These are phyloP conservation scores for Xylariaceae sp. DNA, from an alignment of 2,329 filamentous ascomycete species.

Conservation along the genomic window DNA sequence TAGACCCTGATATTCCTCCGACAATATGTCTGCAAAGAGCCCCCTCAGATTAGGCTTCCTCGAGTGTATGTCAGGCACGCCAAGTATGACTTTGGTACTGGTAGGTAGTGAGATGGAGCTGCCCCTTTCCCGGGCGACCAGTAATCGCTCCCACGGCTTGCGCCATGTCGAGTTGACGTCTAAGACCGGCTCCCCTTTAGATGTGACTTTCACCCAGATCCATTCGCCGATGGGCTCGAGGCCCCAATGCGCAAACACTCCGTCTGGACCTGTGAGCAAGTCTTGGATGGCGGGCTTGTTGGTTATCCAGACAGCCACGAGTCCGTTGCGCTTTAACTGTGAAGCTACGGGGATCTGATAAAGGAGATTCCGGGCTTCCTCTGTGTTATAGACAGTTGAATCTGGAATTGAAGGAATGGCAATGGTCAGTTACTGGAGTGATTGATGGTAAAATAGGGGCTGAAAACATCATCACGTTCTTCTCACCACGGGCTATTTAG, in stretches of 20 bases:
- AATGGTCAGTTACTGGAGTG: not conserved
- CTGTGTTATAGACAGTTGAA: conserved; percentile 40
- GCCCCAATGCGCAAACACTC: conserved; percentile 63
- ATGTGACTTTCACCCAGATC: conserved; percentile 73
- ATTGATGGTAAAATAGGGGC: not conserved
- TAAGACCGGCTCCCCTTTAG: conserved; percentile 58
- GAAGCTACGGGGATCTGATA: conserved; percentile 50
- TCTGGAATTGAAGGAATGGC: conserved; percentile 2
- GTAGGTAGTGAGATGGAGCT: conserved; percentile 26
- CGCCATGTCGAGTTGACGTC: conserved; percentile 57
- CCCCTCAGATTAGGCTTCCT: conserved; percentile 67
- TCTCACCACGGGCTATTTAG: too few species aligned
- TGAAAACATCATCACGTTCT: too few species aligned
- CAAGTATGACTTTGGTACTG: conserved; percentile 55
- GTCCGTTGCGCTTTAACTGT: conserved; percentile 47
- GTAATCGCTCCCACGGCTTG: conserved; percentile 70
- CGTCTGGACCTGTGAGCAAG: conserved; percentile 51
- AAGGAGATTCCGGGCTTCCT: conserved; percentile 47
- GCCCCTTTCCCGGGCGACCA: conserved; percentile 51
- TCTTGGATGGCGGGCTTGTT: conserved; percentile 60
- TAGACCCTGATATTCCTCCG: conserved; percentile 50
- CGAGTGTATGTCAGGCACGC: conserved; percentile 71
- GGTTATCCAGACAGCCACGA: conserved; percentile 72
- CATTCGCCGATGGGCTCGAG: conserved; percentile 63
- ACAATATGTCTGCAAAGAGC: conserved; percentile 53